These are phyloP conservation scores for Diophrys appendiculata DNA, from an alignment of 73 alveolate genomes.

Conservation along the genomic window DNA sequence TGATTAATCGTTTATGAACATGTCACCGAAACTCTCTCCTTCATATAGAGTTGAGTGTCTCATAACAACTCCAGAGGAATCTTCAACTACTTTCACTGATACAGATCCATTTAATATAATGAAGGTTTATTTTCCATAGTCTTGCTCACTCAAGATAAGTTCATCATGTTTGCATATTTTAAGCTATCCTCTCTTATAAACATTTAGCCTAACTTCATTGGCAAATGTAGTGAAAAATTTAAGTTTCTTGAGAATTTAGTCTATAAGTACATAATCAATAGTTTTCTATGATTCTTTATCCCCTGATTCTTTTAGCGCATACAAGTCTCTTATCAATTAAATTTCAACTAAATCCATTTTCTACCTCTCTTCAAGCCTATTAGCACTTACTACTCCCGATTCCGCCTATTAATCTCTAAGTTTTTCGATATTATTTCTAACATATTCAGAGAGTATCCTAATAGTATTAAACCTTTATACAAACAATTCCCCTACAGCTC, in stretches of 20 bases:
- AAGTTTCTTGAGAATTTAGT: constrained; percentile 24
- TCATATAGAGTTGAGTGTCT: constrained; percentile 16
- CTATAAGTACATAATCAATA: constrained; percentile 44
- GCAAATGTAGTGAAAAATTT: constrained; percentile 36
- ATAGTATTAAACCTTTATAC: no score
- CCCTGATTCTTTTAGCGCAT: no score
- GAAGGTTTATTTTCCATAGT: constrained; percentile 13
- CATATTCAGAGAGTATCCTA: no score
- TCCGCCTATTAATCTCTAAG: no score
- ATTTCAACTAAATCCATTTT: no score
- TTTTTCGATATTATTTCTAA: no score
- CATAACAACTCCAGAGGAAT: not conserved
- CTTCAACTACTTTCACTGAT: constrained; percentile 15
- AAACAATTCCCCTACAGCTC: no score
- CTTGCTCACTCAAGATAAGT: not conserved
- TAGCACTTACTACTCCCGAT: no score
- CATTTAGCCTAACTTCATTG: constrained; percentile 17
- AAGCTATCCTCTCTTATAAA: constrained; percentile 29
- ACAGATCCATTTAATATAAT: constrained; percentile 42
- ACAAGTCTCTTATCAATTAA: no score
- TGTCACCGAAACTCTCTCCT: constrained; percentile 55
- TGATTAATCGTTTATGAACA: constrained; percentile 10
- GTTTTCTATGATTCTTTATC: no score
- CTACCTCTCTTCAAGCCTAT: no score
- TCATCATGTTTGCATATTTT: constrained; percentile 34